Evolutionary conservation across 2,329 filamentous ascomycete genomes (phyloP).

Genomic region (Colletotrichum sp.): DNA sequence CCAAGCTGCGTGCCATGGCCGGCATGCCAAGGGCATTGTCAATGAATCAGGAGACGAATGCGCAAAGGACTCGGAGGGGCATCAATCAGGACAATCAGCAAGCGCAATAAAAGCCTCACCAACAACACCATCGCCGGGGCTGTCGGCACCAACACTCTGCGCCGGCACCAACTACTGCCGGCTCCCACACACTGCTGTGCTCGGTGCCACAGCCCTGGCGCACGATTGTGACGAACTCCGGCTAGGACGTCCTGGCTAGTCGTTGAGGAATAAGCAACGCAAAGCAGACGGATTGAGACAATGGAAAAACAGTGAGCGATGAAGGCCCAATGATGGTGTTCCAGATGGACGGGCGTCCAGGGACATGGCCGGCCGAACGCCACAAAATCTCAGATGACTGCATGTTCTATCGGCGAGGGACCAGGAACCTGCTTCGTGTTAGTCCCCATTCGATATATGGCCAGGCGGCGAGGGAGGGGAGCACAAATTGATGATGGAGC

Average conservation of each 20-base stretch:
- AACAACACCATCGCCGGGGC: not conserved
- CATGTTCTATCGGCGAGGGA: not conserved
- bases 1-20: not conserved
- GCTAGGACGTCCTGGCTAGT: not conserved
- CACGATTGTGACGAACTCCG: not conserved
- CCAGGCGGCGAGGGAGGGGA: not conserved
- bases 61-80: no score
- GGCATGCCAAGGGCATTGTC: not conserved
- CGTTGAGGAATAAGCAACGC: slow-evolving; percentile 11
- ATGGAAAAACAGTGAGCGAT: not conserved
- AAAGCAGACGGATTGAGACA: slow-evolving; percentile 3
- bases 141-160: not conserved
- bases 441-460: slow-evolving; percentile 9
- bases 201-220: not conserved
- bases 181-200: slow-evolving; percentile 14
- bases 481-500: slow-evolving; percentile 14
- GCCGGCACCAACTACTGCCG: not conserved
- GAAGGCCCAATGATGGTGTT: not conserved
- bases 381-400: slow-evolving; percentile 17
- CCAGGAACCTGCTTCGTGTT: not conserved
- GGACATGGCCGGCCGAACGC: slow-evolving; percentile 1
- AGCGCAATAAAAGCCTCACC: not conserved
- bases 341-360: slow-evolving; percentile 2
- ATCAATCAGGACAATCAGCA: not conserved
- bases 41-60: not conserved